These are phyloP conservation scores for Cercophora newfieldiana DNA, from an alignment of 495 filamentous ascomycete genomes.

Conservation along the genomic window DNA sequence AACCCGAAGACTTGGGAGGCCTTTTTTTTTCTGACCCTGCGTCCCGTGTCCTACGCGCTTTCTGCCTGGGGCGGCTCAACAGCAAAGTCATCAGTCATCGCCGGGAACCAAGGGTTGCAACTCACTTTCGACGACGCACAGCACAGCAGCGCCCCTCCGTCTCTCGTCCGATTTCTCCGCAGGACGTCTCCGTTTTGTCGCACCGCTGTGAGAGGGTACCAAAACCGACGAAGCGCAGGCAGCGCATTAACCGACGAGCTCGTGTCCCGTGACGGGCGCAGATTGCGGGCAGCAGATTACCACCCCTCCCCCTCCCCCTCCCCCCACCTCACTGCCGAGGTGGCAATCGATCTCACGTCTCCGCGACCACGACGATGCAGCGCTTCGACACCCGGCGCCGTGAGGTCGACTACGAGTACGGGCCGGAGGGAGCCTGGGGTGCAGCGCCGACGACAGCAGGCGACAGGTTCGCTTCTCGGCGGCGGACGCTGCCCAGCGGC, in stretches of 20 bases:
- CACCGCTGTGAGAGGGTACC: background rate
- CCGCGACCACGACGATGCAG: slow-evolving; percentile 9
- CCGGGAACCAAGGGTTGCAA: background rate
- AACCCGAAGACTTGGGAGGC: background rate
- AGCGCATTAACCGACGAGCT: background rate
- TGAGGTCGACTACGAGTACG: slow-evolving; percentile 13
- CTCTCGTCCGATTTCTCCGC: background rate
- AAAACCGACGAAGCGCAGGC: background rate
- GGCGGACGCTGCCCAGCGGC: background rate
- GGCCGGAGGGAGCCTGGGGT: background rate
- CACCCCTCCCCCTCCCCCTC: background rate
- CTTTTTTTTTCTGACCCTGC: background rate
- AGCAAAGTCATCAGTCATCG: slow-evolving; percentile 12
- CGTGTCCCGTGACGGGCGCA: background rate
- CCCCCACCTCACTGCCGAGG: background rate
- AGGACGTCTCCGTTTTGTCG: background rate
- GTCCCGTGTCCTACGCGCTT: background rate
- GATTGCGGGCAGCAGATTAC: background rate
- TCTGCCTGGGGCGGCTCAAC: slow-evolving; percentile 11
- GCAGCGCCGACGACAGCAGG: background rate
- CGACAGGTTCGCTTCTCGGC: background rate
- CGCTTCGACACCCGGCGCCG: slow-evolving; percentile 15
- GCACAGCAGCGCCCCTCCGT: background rate
- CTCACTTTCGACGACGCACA: slow-evolving; percentile 18
- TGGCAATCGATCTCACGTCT: background rate